Evolutionary conservation across 2,329 filamentous ascomycete genomes (phyloP).

Genomic region (Aureobasidium subglaciale): DNA sequence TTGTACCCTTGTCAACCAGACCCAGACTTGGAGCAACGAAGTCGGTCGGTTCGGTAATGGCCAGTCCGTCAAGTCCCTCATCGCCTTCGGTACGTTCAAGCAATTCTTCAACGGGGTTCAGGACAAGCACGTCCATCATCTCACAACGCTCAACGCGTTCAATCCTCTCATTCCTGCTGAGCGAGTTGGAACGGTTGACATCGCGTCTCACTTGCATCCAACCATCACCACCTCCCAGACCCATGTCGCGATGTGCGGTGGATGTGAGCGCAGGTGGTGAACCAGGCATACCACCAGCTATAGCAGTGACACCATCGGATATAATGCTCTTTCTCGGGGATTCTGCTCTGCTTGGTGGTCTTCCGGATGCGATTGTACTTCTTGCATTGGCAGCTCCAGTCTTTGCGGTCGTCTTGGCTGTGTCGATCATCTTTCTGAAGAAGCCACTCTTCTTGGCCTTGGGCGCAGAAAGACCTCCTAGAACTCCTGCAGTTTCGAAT

Average conservation of each 20-base stretch:
- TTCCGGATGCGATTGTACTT: constrained; percentile 62
- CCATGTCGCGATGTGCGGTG: constrained; percentile 60
- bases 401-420: constrained; percentile 70
- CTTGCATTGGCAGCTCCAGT: constrained; percentile 79
- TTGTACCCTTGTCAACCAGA: constrained; percentile 90
- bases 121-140: constrained; percentile 84
- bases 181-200: constrained; percentile 88
- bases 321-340: constrained; percentile 40
- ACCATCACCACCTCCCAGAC: constrained; percentile 58
- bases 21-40: constrained; percentile 64
- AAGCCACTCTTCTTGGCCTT: constrained; percentile 73
- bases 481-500: constrained; percentile 58
- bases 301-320: constrained; percentile 44
- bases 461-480: constrained; percentile 71
- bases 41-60: constrained; percentile 74
- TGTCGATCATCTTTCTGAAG: constrained; percentile 91
- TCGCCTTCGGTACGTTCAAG: constrained; percentile 81
- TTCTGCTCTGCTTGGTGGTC: constrained; percentile 32
- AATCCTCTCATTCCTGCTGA: constrained; percentile 78
- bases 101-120: constrained; percentile 84
- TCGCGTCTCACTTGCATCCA: constrained; percentile 98
- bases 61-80: constrained; percentile 76
- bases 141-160: constrained; percentile 85
- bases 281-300: constrained; percentile 43
- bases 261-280: constrained; percentile 18